These are phyloP conservation scores for Mycena sp. DNA, from an alignment of 1,284 basidiomycete genomes.

Conservation along the genomic window DNA sequence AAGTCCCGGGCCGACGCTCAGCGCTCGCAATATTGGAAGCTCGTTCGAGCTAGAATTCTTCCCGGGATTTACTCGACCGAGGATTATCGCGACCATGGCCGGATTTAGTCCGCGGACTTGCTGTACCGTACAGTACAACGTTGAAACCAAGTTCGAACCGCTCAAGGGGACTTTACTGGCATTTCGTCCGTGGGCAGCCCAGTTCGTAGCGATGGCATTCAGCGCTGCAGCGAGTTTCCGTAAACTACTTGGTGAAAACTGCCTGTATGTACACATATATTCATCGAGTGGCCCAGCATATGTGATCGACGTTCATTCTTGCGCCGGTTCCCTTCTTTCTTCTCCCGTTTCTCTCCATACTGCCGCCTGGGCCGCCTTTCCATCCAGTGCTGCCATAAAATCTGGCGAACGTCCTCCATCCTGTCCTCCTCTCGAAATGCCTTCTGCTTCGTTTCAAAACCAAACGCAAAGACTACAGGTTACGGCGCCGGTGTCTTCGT, in stretches of 20 bases:
- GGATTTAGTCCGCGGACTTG: constrained; percentile 15
- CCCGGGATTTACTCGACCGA: no score
- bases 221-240: no score
- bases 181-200: no score
- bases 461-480: constrained; percentile 5
- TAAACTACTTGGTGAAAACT: no score
- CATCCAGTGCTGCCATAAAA: constrained; percentile 28
- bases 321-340: constrained; percentile 6
- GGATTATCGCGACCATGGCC: no score
- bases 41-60: no score
- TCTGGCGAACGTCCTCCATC: neutral
- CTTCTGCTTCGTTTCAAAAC: constrained; percentile 9
- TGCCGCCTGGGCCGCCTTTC: constrained; percentile 8
- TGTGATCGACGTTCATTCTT: no score
- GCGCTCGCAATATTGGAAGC: no score
- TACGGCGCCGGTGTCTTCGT: constrained; percentile 19
- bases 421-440: constrained; percentile 9
- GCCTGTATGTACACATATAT: no score
- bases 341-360: constrained; percentile 2
- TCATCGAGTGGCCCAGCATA: constrained; percentile 13
- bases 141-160: neutral
- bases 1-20: no score
- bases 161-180: neutral
- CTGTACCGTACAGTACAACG: neutral
- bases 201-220: no score